These are phyloP conservation scores for Asterophora lycoperdoides DNA, from an alignment of 768 basidiomycete species.

Conservation along the genomic window DNA sequence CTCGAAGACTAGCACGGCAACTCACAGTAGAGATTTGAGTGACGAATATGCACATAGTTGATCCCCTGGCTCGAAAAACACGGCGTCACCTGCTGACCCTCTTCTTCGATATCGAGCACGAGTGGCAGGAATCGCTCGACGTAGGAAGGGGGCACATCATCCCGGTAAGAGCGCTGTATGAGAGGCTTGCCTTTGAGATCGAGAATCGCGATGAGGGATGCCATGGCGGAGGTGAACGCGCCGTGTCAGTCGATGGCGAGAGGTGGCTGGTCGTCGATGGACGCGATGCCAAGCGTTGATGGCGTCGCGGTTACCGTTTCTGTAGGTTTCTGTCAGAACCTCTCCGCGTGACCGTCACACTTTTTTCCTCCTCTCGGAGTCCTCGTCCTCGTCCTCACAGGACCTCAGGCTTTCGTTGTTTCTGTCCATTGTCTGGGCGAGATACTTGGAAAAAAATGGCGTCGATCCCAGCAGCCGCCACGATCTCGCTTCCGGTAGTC, in stretches of 20 bases:
- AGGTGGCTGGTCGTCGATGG: background rate
- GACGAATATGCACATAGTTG: conserved; percentile 98
- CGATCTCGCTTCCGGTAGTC: conserved; percentile 51
- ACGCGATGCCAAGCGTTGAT: too few relatives aligned
- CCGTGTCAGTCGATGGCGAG: background rate
- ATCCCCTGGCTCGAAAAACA: conserved; percentile 94
- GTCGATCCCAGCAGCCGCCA: conserved; percentile 7
- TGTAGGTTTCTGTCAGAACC: too few relatives aligned
- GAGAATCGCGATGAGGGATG: conserved; percentile 82
- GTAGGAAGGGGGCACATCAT: conserved; percentile 86
- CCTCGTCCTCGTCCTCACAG: too few relatives aligned
- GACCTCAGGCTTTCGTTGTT: too few relatives aligned
- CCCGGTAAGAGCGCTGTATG: conserved; percentile 94
- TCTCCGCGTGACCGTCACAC: too few relatives aligned
- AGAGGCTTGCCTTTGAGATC: conserved; percentile 98
- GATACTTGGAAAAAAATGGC: conserved; percentile 1
- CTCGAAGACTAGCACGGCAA: background rate
- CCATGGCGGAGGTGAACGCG: conserved; percentile 31
- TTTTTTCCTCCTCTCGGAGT: too few relatives aligned
- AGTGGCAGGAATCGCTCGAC: conserved; percentile 94
- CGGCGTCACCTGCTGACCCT: conserved; percentile 92
- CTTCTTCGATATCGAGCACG: conserved; percentile 94
- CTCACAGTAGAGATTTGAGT: conserved; percentile 95
- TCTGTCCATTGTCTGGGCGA: too few relatives aligned
- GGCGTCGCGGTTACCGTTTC: too few relatives aligned